These are phyloP conservation scores for Venturia oleaginea DNA, from an alignment of 2,329 filamentous ascomycete genomes.

Conservation along the genomic window DNA sequence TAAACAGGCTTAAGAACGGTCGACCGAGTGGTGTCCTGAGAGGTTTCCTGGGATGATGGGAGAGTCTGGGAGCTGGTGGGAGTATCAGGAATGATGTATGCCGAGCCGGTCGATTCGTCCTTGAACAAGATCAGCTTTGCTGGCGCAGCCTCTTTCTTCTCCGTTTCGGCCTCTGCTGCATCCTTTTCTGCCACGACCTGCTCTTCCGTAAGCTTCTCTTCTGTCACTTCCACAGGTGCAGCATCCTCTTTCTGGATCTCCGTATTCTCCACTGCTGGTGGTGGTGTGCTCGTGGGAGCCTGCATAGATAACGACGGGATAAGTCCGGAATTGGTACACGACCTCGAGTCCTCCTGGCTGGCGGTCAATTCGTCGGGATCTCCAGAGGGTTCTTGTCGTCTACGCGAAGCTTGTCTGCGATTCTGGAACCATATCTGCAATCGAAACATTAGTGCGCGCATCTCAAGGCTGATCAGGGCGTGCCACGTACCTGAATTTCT, in stretches of 20 bases:
- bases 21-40: not conserved
- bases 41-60: conserved; percentile 8
- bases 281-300: conserved; percentile 17
- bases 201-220: not conserved
- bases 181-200: not conserved
- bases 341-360: not conserved
- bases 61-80: not conserved
- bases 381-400: conserved; percentile 64
- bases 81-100: conserved; percentile 5
- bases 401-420: conserved; percentile 80
- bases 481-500: conserved; percentile 73
- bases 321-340: not conserved
- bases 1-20: conserved; percentile 23
- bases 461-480: conserved; percentile 11
- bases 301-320: conserved; percentile 33
- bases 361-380: not conserved
- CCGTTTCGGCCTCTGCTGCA: not conserved
- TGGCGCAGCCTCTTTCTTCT: not conserved
- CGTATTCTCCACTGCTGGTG: conserved; percentile 11
- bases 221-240: not conserved
- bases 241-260: not conserved
- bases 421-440: conserved; percentile 95
- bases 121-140: not conserved
- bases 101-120: not conserved
- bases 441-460: conserved; percentile 4